Evolutionary conservation across 495 filamentous ascomycete species (phyloP), one percentile per base, ranked within the genome.

Genomic region (Neurospora intermedia): DNA sequence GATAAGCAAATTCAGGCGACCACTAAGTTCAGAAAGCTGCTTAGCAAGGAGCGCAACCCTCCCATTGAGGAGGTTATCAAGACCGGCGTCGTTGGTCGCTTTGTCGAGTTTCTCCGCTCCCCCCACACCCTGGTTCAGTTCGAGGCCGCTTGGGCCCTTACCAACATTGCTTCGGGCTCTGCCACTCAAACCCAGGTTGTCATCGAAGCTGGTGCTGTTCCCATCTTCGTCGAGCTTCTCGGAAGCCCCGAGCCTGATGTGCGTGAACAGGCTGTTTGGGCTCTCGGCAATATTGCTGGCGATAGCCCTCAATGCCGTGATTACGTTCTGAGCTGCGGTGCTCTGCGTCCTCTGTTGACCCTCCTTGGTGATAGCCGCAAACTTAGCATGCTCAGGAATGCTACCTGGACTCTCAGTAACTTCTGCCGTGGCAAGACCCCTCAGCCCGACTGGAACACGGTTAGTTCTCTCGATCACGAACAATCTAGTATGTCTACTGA

Each of bases 371-470:
- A 99, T 82, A 97, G 95, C 86, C 93, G 96, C 77, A 99, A 99
- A 88, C 87, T 99, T 70, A 97, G 94, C 87, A 99, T 99, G 96
- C 89, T 99, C 46, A 88, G 96, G 71, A 99, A 99, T 81, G 96
- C 96, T 35, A 98, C 96, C 38, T 99, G 96, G 96, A 99, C 96
- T 35, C 86, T 99, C 70, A 98, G 96, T 87, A 99, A 99, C 86
- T 99, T 99, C 86, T 99, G 96, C 85, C 95, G 96, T 87, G 96
- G 96, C 83, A 99, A 98, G 88, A 97, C 94, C 5, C 96, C 96
- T 45, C 96, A 99, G 83, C 96, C 96, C 23, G 96, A 99, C 81
- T 99, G 96, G 96, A 88, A 91, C 79, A 98, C 93, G 3, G 94
- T 97, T 86, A 82, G 90, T 88, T 71, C 54, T 23, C 69, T 4